Evolutionary conservation across 208 protist genomes (phyloP).

Genomic region (Trypanosomatidae sp.): DNA sequence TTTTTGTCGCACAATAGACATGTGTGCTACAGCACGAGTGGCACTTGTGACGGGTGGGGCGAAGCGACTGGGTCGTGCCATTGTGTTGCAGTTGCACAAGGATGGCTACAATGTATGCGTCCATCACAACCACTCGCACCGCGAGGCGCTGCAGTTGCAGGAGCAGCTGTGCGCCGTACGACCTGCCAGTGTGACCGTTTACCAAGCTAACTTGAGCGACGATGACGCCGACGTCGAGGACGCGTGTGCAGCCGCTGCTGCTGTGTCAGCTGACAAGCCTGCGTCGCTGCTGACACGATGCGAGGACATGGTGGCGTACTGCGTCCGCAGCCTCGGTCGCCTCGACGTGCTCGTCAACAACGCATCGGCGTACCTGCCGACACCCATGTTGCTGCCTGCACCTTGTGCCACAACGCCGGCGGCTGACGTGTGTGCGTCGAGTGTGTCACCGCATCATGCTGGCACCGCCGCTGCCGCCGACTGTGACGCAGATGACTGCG

Average conservation of each 20-base stretch:
- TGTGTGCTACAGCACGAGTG: constrained; percentile 10
- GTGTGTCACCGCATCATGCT: too few relatives aligned
- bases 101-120: constrained; percentile 39
- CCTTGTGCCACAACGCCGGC: too few relatives aligned
- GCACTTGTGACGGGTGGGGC: constrained; percentile 47
- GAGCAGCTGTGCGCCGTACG: constrained; percentile 30
- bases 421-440: too few relatives aligned
- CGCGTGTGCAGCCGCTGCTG: too few relatives aligned
- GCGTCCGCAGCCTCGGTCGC: constrained; percentile 37
- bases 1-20: too few relatives aligned
- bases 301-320: constrained; percentile 18
- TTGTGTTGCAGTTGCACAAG: constrained; percentile 21
- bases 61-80: constrained; percentile 34
- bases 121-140: constrained; percentile 27
- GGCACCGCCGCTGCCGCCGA: too few relatives aligned
- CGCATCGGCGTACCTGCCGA: constrained; percentile 63
- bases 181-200: constrained; percentile 13
- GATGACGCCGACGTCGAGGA: not conserved
- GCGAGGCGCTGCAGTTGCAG: constrained; percentile 19
- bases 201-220: constrained; percentile 10
- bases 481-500: constrained; percentile 5
- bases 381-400: constrained; percentile 40
- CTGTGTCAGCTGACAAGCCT: too few relatives aligned
- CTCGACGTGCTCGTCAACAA: constrained; percentile 82
- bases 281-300: constrained; percentile 20